These are phyloP conservation scores for Tillandsia fasciculata DNA, from an alignment of 176 grass and related monocot species.

Conservation along the genomic window DNA sequence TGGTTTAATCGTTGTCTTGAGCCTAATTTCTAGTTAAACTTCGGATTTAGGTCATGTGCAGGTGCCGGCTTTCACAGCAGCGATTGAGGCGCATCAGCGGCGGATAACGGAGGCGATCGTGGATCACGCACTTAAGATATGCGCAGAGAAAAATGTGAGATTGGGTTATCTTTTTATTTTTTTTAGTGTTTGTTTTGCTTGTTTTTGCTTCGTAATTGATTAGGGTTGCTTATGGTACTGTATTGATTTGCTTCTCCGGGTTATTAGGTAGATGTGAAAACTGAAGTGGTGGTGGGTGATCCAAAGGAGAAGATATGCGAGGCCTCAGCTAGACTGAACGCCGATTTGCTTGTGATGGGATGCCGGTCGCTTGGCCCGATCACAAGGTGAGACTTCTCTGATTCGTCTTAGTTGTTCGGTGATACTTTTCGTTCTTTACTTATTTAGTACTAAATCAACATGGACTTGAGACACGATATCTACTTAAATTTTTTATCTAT, in stretches of 20 bases:
- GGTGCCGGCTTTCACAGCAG: slow-evolving; percentile 87
- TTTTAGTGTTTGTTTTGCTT: background rate
- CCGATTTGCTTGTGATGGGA: slow-evolving; percentile 90
- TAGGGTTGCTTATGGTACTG: background rate
- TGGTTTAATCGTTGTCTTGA: slow-evolving; percentile 7
- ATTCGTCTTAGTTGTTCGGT: background rate
- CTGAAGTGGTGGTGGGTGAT: slow-evolving; percentile 71
- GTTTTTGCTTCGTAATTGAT: background rate
- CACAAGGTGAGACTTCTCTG: slow-evolving; percentile 39
- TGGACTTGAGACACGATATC: background rate
- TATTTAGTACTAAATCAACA: background rate
- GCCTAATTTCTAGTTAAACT: slow-evolving; percentile 4
- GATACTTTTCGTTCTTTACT: background rate
- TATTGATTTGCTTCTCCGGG: slow-evolving; percentile 3
- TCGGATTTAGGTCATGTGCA: slow-evolving; percentile 45
- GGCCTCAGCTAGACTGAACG: slow-evolving; percentile 41
- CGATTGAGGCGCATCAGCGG: slow-evolving; percentile 80
- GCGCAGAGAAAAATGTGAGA: slow-evolving; percentile 62
- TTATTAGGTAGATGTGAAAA: slow-evolving; percentile 71
- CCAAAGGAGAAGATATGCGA: slow-evolving; percentile 94
- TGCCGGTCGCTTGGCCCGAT: slow-evolving; percentile 70
- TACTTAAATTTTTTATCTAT: background rate
- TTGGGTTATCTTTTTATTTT: background rate
- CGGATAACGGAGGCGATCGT: slow-evolving; percentile 84
- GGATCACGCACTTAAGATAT: slow-evolving; percentile 76